Base-by-base conservation (phyloP, 192 early-diverging fungal genomes). In the Powellomyces hirtus region DNA sequence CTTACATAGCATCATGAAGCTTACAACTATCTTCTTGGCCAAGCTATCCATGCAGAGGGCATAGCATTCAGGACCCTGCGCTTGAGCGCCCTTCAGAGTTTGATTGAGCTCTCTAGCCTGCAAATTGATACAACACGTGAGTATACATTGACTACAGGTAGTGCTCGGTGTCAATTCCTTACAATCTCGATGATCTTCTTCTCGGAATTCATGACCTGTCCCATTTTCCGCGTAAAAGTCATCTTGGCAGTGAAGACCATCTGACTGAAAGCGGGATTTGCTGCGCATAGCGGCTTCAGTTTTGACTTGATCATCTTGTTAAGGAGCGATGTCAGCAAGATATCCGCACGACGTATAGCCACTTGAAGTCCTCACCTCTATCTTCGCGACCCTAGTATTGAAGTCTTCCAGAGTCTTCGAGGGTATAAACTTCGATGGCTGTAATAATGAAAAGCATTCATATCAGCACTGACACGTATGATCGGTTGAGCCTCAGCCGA, bases 21-120 rank as follows among this genome's bases (percentile, higher is more conserved):
- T 59, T 83, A 89, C 87, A 56, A 86, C 70, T 26, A 89, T 57
- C 44, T 73, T 61, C 58, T 90, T 90, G 4, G 86, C 78, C 1
- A 79, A 40, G 35, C 78, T 53, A 44, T 88, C 85, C 72, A 90
- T 64, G 22, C 80, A 62, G 24, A 61, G 24, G 34, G 22, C 30
- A 29, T 38, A 45, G 27, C 24, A 20, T 31, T 69, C 60, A 18
- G 11, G 4, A 29, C 55, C 44, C 2, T 53, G 27, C 34, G 53
- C 26, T 51, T 72, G 16, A 1, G 64, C 65, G 34, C 62, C 53
- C n/a, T 59, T 60, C 26, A 75, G 38, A 4, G 38, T 45, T 58
- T 30, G 7, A 44, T 70, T 55, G 56, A 74, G 30, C 29, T 63
- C 38, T 16, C 37, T 1, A 18, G 63, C 56, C 67, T 73, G 42